phyloP scores from a whole-genome alignment of 1,284 basidiomycete species.

The Cryptococcus deneoformans region DNA sequence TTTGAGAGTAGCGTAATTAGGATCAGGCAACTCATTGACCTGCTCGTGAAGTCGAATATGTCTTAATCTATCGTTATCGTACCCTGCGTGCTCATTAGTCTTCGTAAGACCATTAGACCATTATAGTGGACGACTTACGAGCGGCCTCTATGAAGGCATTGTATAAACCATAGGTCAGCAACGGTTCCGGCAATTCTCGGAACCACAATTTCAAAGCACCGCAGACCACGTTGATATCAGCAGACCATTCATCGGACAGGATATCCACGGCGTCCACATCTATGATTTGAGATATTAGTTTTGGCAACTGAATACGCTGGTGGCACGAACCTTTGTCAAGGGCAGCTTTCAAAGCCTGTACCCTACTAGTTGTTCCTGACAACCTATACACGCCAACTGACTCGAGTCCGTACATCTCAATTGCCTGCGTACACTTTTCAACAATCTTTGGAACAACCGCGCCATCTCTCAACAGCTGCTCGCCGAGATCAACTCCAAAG shows the following conservation, averaged over 20 bases:
- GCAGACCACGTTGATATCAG: constrained; percentile 94
- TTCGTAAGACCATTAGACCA: neutral
- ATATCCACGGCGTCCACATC: constrained; percentile 83
- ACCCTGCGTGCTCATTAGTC: constrained; percentile 57
- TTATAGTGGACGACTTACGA: constrained; percentile 57
- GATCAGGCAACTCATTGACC: constrained; percentile 95
- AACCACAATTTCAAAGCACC: constrained; percentile 95
- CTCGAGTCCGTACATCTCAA: constrained; percentile 73
- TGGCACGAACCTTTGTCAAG: constrained; percentile 74
- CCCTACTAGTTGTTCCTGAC: constrained; percentile 86
- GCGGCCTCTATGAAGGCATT: constrained; percentile 93
- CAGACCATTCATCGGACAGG: constrained; percentile 81
- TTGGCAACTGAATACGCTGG: neutral
- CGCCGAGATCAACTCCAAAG: constrained; percentile 86
- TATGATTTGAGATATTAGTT: constrained; percentile 39
- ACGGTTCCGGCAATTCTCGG: constrained; percentile 90
- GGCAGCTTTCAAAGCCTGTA: constrained; percentile 75
- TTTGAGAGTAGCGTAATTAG: constrained; percentile 97
- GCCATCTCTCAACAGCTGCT: constrained; percentile 85
- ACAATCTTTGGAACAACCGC: constrained; percentile 87
- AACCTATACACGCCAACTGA: constrained; percentile 92
- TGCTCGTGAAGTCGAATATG: constrained; percentile 95
- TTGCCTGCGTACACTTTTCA: constrained; percentile 84
- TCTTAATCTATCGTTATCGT: constrained; percentile 87
- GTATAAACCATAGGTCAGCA: constrained; percentile 81